Conservation (phyloP, 1,139 yeast genomes). For the Taiozyma sp. region DNA sequence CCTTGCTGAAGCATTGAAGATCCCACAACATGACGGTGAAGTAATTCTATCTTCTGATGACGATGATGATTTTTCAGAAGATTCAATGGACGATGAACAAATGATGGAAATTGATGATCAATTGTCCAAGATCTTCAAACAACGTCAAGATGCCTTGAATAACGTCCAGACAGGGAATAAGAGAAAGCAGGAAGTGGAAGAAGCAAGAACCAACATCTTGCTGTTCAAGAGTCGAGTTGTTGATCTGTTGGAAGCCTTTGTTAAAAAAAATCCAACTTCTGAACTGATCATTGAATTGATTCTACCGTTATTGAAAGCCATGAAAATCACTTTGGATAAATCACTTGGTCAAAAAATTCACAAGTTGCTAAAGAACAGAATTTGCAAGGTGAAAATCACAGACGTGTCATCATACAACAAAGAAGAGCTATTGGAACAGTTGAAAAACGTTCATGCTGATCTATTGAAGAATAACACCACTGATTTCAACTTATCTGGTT, state of each 20-base stretch:
- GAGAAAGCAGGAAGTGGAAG: conserved; percentile 63
- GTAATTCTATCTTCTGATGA: conserved; percentile 31
- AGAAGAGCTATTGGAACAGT: conserved; percentile 16
- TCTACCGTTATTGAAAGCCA: conserved; percentile 56
- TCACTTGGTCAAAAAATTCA: conserved; percentile 72
- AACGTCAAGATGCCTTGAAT: conserved; percentile 61
- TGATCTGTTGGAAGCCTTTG: conserved; percentile 67
- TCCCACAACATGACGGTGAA: conserved; percentile 42
- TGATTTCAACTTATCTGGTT: conserved; percentile 22
- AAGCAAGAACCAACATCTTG: conserved; percentile 76
- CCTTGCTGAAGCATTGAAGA: conserved; percentile 73
- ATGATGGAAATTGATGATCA: conserved; percentile 95
- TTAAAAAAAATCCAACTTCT: conserved; percentile 29
- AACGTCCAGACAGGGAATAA: conserved; percentile 54
- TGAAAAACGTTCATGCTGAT: conserved; percentile 26
- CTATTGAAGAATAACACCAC: conserved; percentile 25
- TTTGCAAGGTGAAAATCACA: conserved; percentile 47
- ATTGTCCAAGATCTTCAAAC: conserved; percentile 77
- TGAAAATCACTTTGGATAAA: conserved; percentile 65
- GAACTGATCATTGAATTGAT: conserved; percentile 27
- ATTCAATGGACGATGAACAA: conserved; percentile 92
- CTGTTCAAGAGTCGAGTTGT: conserved; percentile 75
- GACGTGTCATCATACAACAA: conserved; percentile 14
- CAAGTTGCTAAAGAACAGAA: conserved; percentile 56
- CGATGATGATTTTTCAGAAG: conserved; percentile 56